Evolutionary conservation across 2,329 filamentous ascomycete genomes (phyloP), one percentile per base, ranked within the genome.

Genomic region (Phialophora tarda): DNA sequence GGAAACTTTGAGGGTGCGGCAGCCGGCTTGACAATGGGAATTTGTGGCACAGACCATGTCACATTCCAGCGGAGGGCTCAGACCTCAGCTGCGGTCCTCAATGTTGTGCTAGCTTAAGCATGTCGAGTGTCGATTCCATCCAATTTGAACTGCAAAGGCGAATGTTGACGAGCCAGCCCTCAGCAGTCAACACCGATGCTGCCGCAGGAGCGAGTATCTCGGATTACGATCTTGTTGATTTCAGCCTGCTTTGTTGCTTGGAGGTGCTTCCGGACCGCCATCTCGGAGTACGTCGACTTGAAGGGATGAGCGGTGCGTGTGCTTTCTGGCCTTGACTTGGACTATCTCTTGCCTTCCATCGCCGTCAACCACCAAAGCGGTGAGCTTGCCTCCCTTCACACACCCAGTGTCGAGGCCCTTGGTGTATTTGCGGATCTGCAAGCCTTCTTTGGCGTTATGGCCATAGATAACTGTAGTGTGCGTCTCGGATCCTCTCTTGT

Each of bases 381-480:
- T 92, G 70, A 99, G 81, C 69, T 87, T 83, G 1, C 88, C 88
- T 11, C 93, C 93, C 69, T 85, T 86, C 2, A 92, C 88, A 76
- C 95, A 98, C 0, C 88, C 89, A 0, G 90, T 91, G 77, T 98
- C 95, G 55, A 98, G 82, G 0, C 95, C 95, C 74, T 93, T 91
- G 3, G 89, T 91, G 77, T 91, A 96, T 57, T 85, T 82, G 58
- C 86, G 78, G 21, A 90, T 78, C 73, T 85, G 84, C 28, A 96
- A 84, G 0, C 92, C 93, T 2, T 80, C 80, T 73, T 89, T 88
- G 24, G 92, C 86, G 76, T 97, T 92, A 76, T 98, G 94, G 4
- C 93, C 93, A 77, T 96, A 97, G 64, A 96, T 84, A 48, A 96
- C 89, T 0, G 91, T 92, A 48, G 82, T 86, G 14, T 63, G 71